phyloP scores from a whole-genome alignment of 495 filamentous ascomycete species.

The Penicillium coprophilum region DNA sequence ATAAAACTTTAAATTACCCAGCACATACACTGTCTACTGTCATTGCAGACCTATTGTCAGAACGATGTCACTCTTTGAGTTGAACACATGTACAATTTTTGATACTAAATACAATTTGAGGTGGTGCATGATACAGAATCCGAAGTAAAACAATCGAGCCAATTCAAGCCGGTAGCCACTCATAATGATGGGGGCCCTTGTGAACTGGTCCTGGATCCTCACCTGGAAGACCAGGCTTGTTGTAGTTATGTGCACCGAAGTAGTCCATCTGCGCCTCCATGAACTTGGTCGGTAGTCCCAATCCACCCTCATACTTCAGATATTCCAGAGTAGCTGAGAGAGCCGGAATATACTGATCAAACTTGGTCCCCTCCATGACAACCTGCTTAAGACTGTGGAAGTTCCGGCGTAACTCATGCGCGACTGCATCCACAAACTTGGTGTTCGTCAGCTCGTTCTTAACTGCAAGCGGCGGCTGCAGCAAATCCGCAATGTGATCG shows the following conservation, averaged over 20 bases:
- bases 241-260: constrained; percentile 71
- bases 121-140: neutral
- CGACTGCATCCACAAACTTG: constrained; percentile 52
- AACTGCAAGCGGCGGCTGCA: constrained; percentile 44
- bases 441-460: constrained; percentile 36
- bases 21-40: no score
- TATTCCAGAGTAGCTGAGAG: constrained; percentile 68
- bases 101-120: neutral
- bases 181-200: constrained; percentile 46
- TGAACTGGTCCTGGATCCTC: constrained; percentile 43
- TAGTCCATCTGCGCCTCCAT: constrained; percentile 77
- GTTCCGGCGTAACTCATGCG: constrained; percentile 52
- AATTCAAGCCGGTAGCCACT: constrained; percentile 37
- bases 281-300: constrained; percentile 63
- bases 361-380: constrained; percentile 55
- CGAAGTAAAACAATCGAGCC: neutral
- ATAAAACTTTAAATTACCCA: neutral
- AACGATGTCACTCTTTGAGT: no score
- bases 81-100: neutral
- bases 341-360: constrained; percentile 64
- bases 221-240: constrained; percentile 46
- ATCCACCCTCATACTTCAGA: constrained; percentile 61
- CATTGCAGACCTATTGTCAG: no score
- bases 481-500: constrained; percentile 62
- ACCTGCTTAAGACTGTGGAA: constrained; percentile 56